Percentiles rank a stretch among this genome's conserved stretches.
Conservation (phyloP, 768 basidiomycete genomes). For the Suillus tomentosus region DNA sequence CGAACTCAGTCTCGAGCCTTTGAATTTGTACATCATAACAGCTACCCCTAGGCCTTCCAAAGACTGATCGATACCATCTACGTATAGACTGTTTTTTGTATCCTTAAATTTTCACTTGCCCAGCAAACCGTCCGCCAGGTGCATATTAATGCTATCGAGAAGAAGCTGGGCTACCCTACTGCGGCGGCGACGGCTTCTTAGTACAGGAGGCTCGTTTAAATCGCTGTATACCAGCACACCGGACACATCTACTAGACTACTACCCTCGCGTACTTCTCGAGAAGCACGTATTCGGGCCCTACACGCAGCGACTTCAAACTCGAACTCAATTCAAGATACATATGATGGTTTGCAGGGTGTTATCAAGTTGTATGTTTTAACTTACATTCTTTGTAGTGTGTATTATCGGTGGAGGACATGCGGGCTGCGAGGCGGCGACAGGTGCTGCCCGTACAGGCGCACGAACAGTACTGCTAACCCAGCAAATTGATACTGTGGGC, state of each 20-base stretch:
- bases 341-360: constrained; percentile 29
- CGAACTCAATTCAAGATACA: background rate
- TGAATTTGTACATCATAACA: background rate
- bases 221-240: background rate
- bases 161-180: constrained; percentile 3
- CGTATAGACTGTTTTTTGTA: background rate
- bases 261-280: background rate
- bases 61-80: background rate
- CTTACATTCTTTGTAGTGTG: constrained; percentile 62
- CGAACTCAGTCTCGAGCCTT: background rate
- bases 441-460: constrained; percentile 85
- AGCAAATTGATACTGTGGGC: constrained; percentile 79
- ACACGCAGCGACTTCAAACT: background rate
- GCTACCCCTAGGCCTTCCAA: background rate
- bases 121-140: background rate
- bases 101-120: background rate
- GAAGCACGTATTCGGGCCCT: background rate
- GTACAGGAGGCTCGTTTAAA: too few relatives aligned
- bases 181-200: background rate
- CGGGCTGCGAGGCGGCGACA: constrained; percentile 90
- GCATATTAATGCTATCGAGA: constrained; percentile 5
- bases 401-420: constrained; percentile 90
- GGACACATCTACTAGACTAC: background rate
- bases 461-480: constrained; percentile 78
- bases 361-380: constrained; percentile 22